These are phyloP conservation scores for Ajuga reptans DNA, from an alignment of 305 asterid genomes.

Conservation along the genomic window DNA sequence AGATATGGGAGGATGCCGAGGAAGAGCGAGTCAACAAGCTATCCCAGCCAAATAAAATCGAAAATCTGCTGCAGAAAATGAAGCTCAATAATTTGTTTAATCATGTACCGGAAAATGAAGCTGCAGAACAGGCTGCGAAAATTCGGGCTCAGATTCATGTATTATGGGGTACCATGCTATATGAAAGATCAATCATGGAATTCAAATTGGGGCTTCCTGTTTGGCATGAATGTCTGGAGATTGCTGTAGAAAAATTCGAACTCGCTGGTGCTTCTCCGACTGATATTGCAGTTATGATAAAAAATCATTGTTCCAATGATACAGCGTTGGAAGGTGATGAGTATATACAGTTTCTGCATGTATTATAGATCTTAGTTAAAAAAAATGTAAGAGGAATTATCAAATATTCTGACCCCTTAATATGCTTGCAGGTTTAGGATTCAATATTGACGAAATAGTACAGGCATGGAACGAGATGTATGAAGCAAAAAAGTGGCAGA, in stretches of 20 bases:
- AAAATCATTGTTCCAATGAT: slow-evolving; percentile 69
- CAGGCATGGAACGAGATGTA: slow-evolving; percentile 94
- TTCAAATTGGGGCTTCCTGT: slow-evolving; percentile 69
- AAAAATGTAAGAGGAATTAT: slow-evolving; percentile 1
- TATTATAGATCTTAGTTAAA: not conserved
- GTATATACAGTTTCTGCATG: slow-evolving; percentile 4
- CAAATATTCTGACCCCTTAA: slow-evolving; percentile 21
- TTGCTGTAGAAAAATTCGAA: slow-evolving; percentile 74
- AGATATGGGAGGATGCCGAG: slow-evolving; percentile 70
- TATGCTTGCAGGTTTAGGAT: slow-evolving; percentile 58
- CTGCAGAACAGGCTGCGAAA: slow-evolving; percentile 50
- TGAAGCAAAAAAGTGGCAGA: slow-evolving; percentile 76
- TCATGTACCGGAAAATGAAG: slow-evolving; percentile 53
- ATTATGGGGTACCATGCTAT: slow-evolving; percentile 82
- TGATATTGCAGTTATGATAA: slow-evolving; percentile 82
- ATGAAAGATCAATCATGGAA: slow-evolving; percentile 84
- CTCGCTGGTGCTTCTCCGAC: slow-evolving; percentile 82
- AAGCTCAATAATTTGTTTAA: slow-evolving; percentile 37
- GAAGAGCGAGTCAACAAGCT: slow-evolving; percentile 34
- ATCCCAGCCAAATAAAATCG: slow-evolving; percentile 30
- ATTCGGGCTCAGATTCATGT: slow-evolving; percentile 65
- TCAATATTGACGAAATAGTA: slow-evolving; percentile 78
- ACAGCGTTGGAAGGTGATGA: slow-evolving; percentile 57
- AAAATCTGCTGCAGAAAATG: slow-evolving; percentile 38
- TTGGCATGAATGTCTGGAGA: slow-evolving; percentile 87